These are phyloP conservation scores for Royoungia palumana DNA, from an alignment of 768 basidiomycete species.

Conservation along the genomic window DNA sequence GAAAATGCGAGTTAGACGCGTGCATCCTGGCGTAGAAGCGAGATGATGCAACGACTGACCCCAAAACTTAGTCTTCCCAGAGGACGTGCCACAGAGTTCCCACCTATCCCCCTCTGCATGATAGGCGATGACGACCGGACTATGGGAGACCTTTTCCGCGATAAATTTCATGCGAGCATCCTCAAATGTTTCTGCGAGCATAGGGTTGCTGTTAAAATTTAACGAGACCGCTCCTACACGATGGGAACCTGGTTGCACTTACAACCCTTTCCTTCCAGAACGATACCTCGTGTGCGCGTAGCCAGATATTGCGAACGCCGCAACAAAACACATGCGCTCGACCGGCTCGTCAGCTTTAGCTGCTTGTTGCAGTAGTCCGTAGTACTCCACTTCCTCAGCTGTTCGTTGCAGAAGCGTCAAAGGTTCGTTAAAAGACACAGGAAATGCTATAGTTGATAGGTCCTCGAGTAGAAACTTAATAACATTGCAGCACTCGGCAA, in stretches of 20 bases:
- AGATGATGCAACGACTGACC: slow-evolving; percentile 45
- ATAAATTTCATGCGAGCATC: slow-evolving; percentile 77
- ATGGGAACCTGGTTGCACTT: slow-evolving; percentile 30
- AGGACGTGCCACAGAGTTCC: slow-evolving; percentile 72
- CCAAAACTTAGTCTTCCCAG: slow-evolving; percentile 88
- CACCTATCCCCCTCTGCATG: slow-evolving; percentile 79
- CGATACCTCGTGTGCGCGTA: slow-evolving; percentile 81
- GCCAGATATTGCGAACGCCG: slow-evolving; percentile 81
- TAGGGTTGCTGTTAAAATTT: slow-evolving; percentile 62
- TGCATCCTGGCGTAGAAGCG: slow-evolving; percentile 9
- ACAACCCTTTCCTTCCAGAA: slow-evolving; percentile 87
- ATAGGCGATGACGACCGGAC: slow-evolving; percentile 81
- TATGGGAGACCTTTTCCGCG: slow-evolving; percentile 84
- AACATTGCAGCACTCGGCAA: not conserved
- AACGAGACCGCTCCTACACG: slow-evolving; percentile 4
- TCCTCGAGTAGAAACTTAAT: slow-evolving; percentile 45
- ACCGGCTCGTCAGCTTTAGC: slow-evolving; percentile 53
- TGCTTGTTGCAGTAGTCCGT: slow-evolving; percentile 64
- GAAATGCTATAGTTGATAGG: slow-evolving; percentile 75
- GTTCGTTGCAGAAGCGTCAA: slow-evolving; percentile 76
- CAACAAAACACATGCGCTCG: slow-evolving; percentile 69
- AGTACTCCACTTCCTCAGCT: slow-evolving; percentile 84
- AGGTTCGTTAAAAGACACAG: slow-evolving; percentile 91
- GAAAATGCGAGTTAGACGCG: slow-evolving; percentile 17
- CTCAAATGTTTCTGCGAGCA: slow-evolving; percentile 88